Evolutionary conservation across 108 stramenopile genomes (phyloP).

Genomic region (Discostella pseudostelligera): DNA sequence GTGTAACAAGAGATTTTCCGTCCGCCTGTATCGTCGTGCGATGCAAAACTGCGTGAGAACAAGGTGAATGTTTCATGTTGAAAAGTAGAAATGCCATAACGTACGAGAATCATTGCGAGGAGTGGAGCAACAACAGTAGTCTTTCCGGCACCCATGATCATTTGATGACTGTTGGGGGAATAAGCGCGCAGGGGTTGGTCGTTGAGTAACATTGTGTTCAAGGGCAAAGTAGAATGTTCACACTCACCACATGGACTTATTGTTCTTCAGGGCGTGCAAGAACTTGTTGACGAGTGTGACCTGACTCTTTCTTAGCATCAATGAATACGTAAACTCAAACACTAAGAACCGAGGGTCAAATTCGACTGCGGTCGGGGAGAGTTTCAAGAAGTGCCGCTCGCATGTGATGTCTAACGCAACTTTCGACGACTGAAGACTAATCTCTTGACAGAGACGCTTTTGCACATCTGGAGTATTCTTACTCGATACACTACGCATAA

Average conservation of each 20-base stretch:
- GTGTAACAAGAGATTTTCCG: conserved; percentile 91
- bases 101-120: conserved; percentile 88
- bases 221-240: no score
- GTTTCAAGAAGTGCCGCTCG: conserved; percentile 87
- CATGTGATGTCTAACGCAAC: conserved; percentile 79
- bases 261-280: conserved; percentile 64
- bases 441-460: conserved; percentile 71
- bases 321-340: conserved; percentile 95
- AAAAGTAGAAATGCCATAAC: background rate
- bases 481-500: conserved; percentile 63
- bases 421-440: conserved; percentile 77
- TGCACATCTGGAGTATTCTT: conserved; percentile 54
- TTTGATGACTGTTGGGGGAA: conserved; percentile 76
- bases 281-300: conserved; percentile 95
- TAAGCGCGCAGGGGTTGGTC: no score
- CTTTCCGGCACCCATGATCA: conserved; percentile 99
- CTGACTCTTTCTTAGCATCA: conserved; percentile 95
- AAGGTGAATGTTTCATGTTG: background rate
- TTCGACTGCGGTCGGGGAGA: conserved; percentile 68
- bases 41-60: background rate
- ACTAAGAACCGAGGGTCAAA: conserved; percentile 97
- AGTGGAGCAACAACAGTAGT: conserved; percentile 99
- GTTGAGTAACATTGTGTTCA: no score
- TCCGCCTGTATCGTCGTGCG: conserved; percentile 54
- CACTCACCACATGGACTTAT: conserved; percentile 77